Conservation (phyloP, 495 filamentous ascomycete species). For the Glutinoglossum americanum region DNA sequence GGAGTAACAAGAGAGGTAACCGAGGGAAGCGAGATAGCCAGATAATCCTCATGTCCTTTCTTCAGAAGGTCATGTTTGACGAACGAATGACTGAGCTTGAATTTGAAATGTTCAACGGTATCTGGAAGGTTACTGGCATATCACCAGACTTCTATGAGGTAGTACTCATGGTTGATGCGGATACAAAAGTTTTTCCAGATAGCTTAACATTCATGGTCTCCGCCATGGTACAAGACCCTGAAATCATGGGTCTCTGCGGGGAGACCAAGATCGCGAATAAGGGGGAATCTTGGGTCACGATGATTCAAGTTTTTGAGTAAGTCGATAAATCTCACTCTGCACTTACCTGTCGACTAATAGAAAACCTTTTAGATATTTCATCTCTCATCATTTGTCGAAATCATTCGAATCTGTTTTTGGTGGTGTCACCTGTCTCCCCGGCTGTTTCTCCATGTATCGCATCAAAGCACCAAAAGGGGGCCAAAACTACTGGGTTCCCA, state of each 20-base stretch:
- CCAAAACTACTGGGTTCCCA: conserved; percentile 98
- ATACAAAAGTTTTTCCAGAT: conserved; percentile 97
- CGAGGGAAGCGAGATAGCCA: conserved; percentile 96
- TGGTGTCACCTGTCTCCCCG: conserved; percentile 95
- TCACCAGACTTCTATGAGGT: conserved; percentile 95
- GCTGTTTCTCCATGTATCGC: conserved; percentile 99
- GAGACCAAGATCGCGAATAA: conserved; percentile 99
- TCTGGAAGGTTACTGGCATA: conserved; percentile 97
- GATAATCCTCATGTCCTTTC: conserved; percentile 97
- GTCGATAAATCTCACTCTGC: conserved; percentile 9
- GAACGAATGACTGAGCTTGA: conserved; percentile 99
- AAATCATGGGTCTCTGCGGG: conserved; percentile 97
- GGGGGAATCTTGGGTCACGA: conserved; percentile 76
- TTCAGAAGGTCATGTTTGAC: conserved; percentile 99
- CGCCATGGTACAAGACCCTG: conserved; percentile 97
- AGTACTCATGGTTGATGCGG: conserved; percentile 96
- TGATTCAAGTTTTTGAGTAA: conserved; percentile 97
- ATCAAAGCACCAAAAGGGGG: conserved; percentile 98
- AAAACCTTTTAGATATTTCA: conserved; percentile 41
- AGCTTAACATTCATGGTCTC: conserved; percentile 96
- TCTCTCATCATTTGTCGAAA: conserved; percentile 91
- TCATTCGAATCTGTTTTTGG: conserved; percentile 97
- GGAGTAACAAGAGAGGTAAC: conserved; percentile 75
- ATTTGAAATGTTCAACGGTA: conserved; percentile 97
- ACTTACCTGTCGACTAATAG: conserved; percentile 8